phyloP scores from a whole-genome alignment of 805 yeast species.

The Starmerella bombi region DNA sequence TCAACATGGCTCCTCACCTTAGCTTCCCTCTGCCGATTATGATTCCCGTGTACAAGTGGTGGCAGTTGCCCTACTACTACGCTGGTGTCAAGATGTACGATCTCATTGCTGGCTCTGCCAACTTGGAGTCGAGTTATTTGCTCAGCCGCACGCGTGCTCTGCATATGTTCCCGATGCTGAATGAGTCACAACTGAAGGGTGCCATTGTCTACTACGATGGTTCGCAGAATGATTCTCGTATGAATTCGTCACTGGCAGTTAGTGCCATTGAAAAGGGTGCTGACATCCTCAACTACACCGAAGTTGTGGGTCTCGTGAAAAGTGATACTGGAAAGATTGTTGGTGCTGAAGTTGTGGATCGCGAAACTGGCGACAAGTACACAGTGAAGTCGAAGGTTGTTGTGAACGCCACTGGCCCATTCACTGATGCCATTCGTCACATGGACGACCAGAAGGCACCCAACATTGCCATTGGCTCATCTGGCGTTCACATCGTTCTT shows the following conservation, averaged over 20 bases:
- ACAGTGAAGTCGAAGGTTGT: slow-evolving; percentile 58
- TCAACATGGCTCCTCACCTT: slow-evolving; percentile 85
- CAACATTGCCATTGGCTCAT: slow-evolving; percentile 82
- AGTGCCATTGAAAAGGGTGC: slow-evolving; percentile 84
- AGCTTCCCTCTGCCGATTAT: slow-evolving; percentile 76
- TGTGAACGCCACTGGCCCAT: slow-evolving; percentile 92
- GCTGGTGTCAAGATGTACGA: slow-evolving; percentile 87
- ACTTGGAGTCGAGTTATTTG: slow-evolving; percentile 64
- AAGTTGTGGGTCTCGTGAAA: slow-evolving; percentile 64
- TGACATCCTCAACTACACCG: slow-evolving; percentile 74
- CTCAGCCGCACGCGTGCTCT: slow-evolving; percentile 52
- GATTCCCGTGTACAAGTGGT: slow-evolving; percentile 91
- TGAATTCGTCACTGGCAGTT: slow-evolving; percentile 73
- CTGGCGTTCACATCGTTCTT: slow-evolving; percentile 84
- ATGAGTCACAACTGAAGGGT: slow-evolving; percentile 65
- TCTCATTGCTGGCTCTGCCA: slow-evolving; percentile 79
- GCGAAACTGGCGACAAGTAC: slow-evolving; percentile 44
- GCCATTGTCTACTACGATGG: slow-evolving; percentile 93
- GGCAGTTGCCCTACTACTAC: slow-evolving; percentile 92
- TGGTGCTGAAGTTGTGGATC: slow-evolving; percentile 67
- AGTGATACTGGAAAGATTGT: slow-evolving; percentile 42
- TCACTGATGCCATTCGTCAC: slow-evolving; percentile 68
- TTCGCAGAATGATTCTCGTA: slow-evolving; percentile 80
- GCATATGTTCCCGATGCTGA: slow-evolving; percentile 76
- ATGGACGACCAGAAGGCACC: slow-evolving; percentile 55